Evolutionary conservation across 768 basidiomycete genomes (phyloP).

Genomic region (Albatrellus ellisii): DNA sequence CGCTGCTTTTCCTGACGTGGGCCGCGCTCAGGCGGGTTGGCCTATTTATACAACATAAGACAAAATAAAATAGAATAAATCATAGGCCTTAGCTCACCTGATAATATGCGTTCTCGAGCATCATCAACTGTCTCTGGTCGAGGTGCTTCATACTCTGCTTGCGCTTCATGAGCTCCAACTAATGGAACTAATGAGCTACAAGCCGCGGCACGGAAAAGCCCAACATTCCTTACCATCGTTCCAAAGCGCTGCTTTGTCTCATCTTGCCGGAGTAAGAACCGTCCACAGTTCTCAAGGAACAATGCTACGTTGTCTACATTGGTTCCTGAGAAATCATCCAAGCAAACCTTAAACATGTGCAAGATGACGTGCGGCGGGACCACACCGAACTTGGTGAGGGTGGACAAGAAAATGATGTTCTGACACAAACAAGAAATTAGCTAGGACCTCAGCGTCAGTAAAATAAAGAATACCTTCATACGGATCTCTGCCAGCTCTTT

Average conservation of each 20-base stretch:
- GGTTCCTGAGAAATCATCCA: constrained; percentile 87
- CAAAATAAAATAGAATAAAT: neutral
- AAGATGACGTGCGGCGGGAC: constrained; percentile 86
- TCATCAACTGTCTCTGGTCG: constrained; percentile 76
- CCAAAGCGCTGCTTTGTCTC: constrained; percentile 79
- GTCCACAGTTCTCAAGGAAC: constrained; percentile 85
- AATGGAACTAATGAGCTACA: neutral
- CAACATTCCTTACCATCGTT: constrained; percentile 52
- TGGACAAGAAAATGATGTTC: constrained; percentile 84
- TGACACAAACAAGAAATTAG: constrained; percentile 19
- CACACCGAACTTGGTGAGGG: constrained; percentile 90
- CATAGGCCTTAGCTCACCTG: constrained; percentile 38
- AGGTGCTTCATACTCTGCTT: constrained; percentile 92
- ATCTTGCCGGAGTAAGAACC: constrained; percentile 80
- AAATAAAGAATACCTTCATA: constrained; percentile 44
- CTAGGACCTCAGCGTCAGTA: too few species aligned
- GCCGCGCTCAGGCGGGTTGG: constrained; percentile 91
- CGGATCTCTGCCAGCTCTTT: constrained; percentile 81
- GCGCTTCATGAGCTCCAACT: constrained; percentile 90
- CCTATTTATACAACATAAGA: constrained; percentile 33
- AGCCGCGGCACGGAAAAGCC: neutral
- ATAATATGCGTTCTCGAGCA: constrained; percentile 97
- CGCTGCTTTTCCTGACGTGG: constrained; percentile 80
- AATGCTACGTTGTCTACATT: constrained; percentile 92
- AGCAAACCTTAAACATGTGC: constrained; percentile 92